Evolutionary conservation across 768 basidiomycete genomes (phyloP).

Genomic region (Mycena latifolia): DNA sequence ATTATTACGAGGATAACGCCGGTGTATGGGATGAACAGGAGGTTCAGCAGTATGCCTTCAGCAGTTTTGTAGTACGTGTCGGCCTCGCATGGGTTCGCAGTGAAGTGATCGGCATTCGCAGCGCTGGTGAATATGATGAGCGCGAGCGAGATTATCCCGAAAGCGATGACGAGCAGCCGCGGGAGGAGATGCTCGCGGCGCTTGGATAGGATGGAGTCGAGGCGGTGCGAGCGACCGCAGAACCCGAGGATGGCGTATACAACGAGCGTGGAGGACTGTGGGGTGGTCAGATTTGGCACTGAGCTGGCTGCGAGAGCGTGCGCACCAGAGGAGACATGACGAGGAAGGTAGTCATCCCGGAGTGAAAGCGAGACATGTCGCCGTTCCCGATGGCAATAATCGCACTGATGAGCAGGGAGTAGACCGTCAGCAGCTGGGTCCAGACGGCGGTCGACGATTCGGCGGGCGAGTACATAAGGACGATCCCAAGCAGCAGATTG

Average conservation of each 20-base stretch:
- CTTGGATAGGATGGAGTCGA: slow-evolving; percentile 3
- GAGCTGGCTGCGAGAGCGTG: background rate
- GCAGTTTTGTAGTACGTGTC: background rate
- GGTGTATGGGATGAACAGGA: slow-evolving; percentile 20
- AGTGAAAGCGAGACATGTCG: slow-evolving; percentile 19
- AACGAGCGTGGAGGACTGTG: slow-evolving; percentile 14
- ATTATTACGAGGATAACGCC: background rate
- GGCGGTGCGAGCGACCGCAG: slow-evolving; percentile 4
- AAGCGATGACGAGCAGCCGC: slow-evolving; percentile 8
- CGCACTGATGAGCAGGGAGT: slow-evolving; percentile 23
- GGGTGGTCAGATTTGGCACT: no score
- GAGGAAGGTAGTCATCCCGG: slow-evolving; percentile 12
- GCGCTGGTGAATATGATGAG: slow-evolving; percentile 15
- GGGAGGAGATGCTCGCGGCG: slow-evolving; percentile 22
- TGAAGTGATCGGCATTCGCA: background rate
- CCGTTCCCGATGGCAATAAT: slow-evolving; percentile 1
- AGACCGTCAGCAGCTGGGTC: slow-evolving; percentile 25
- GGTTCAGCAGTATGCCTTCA: background rate
- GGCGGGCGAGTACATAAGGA: slow-evolving; percentile 16
- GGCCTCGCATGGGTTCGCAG: slow-evolving; percentile 1
- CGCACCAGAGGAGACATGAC: slow-evolving; percentile 24
- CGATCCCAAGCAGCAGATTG: slow-evolving; percentile 19
- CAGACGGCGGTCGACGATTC: slow-evolving; percentile 18
- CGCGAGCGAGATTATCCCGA: background rate
- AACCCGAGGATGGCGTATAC: slow-evolving; percentile 21